Base-by-base conservation (phyloP, 441 rosid species). In the Geranium incanum region DNA sequence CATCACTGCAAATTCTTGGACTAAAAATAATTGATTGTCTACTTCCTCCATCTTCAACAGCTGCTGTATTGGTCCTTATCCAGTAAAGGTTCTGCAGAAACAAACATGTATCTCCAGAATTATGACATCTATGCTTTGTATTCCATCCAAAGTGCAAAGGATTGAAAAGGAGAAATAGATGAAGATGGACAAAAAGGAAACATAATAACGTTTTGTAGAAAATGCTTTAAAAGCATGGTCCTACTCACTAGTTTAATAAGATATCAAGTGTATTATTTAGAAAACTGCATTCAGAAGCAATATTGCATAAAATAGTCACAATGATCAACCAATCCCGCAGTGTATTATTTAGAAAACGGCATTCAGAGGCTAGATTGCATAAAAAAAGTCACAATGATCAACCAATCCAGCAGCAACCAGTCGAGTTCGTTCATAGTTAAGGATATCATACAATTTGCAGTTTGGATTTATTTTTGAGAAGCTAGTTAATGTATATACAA, bases 1-100 rank as follows among this genome's bases (percentile, higher is more conserved):
- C 90, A 74, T 90, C 77, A 16, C 73, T 68, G 57, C 93, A 92
- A 77, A 88, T 85, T 86, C 90, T 87, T 69, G 90, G 78, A 79
- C 73, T 88, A 73, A 95, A 95, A 76, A 95, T 84, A 69, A 92
- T 74, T 13, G 82, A 89, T 74, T 76, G 78, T 72, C 78, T 78
- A 73, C 74, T 73, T 69, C 78, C 85, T 71, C 72, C 77, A 70
- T 66, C 79, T 3, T 67, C 68, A 55, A 72, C 62, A 50, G 64
- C 73, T 52, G 67, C 48, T 77, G 80, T 79, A 39, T 78, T 71
- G 72, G 67, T 71, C 38, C 78, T 76, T 13, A 71, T 71, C 68
- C 78, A 79, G 8, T 39, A 72, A n/a, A 78, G 67, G 37, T 63
- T 87, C 95, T 85, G 85, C 79, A 83, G 38, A 81, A 39, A 74